Conservation (phyloP, 768 basidiomycete species). For the Lentinula boryana region DNA sequence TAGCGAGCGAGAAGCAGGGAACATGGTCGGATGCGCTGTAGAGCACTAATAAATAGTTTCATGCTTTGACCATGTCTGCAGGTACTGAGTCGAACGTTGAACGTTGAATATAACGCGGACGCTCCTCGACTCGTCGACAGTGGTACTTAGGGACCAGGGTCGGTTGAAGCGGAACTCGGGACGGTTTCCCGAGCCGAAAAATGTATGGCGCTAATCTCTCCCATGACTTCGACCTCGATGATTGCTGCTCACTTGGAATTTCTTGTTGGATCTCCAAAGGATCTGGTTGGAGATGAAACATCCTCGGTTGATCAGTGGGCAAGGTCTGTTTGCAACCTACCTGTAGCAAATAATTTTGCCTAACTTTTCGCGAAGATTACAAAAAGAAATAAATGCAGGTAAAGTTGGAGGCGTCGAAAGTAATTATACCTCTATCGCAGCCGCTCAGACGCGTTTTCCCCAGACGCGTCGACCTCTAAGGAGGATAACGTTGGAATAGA, state of each 20-base stretch:
- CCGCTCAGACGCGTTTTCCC: neutral
- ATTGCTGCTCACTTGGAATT: constrained; percentile 22
- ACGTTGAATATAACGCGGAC: too few species aligned
- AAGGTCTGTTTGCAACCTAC: constrained; percentile 13
- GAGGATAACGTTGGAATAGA: constrained; percentile 10
- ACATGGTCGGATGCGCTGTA: too few species aligned
- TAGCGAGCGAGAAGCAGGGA: neutral
- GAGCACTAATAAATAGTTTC: too few species aligned
- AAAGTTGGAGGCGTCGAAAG: neutral
- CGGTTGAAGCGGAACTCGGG: neutral
- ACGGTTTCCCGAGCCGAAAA: neutral
- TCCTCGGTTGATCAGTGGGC: constrained; percentile 23
- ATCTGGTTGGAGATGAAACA: constrained; percentile 16
- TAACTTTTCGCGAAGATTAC: neutral
- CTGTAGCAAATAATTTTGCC: too few species aligned
- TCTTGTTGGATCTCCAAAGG: constrained; percentile 20
- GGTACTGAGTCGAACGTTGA: too few species aligned
- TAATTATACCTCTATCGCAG: neutral
- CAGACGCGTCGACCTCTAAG: constrained; percentile 4
- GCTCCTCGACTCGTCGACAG: too few species aligned
- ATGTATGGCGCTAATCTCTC: neutral
- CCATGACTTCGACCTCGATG: constrained; percentile 1
- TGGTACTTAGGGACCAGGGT: too few species aligned
- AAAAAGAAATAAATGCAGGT: neutral
- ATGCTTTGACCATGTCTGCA: too few species aligned